Evolutionary conservation across 345 rosid species (phyloP).

Genomic region (Raphanus sativus): DNA sequence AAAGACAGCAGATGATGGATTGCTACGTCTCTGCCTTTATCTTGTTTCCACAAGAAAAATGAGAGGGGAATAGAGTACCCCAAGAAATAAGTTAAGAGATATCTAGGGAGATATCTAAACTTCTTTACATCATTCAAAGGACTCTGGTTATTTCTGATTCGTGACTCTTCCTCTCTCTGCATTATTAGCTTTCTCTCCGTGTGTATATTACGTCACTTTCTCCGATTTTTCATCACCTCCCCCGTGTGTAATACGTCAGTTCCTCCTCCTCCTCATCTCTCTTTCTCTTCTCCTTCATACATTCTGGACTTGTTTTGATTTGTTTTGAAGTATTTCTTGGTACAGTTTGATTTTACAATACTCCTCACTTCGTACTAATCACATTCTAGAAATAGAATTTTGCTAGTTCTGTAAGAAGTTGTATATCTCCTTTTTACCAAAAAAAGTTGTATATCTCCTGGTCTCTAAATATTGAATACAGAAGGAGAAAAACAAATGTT

Average conservation of each 20-base stretch:
- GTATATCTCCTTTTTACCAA: neutral
- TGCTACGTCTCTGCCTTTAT: slow-evolving; percentile 38
- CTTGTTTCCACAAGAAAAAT: slow-evolving; percentile 23
- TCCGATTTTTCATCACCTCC: slow-evolving; percentile 35
- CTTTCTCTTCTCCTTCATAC: neutral
- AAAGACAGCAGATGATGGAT: slow-evolving; percentile 3
- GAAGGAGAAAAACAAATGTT: neutral
- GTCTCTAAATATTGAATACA: neutral
- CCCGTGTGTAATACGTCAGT: slow-evolving; percentile 21
- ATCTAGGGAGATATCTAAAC: neutral
- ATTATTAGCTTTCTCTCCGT: slow-evolving; percentile 30
- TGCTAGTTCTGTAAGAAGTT: neutral
- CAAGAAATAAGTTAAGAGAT: neutral
- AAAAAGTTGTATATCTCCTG: neutral
- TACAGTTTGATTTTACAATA: neutral
- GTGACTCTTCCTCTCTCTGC: slow-evolving; percentile 8
- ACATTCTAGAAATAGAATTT: neutral
- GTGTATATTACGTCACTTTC: slow-evolving; percentile 31
- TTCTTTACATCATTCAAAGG: slow-evolving; percentile 35
- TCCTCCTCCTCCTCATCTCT: neutral
- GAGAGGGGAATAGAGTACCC: slow-evolving; percentile 18
- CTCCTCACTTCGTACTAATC: neutral
- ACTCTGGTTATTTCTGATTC: slow-evolving; percentile 27
- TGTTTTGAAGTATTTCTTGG: neutral
- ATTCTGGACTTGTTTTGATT: neutral